Evolutionary conservation across 2,329 filamentous ascomycete species (phyloP).

Genomic region (Epichloe amarillans): DNA sequence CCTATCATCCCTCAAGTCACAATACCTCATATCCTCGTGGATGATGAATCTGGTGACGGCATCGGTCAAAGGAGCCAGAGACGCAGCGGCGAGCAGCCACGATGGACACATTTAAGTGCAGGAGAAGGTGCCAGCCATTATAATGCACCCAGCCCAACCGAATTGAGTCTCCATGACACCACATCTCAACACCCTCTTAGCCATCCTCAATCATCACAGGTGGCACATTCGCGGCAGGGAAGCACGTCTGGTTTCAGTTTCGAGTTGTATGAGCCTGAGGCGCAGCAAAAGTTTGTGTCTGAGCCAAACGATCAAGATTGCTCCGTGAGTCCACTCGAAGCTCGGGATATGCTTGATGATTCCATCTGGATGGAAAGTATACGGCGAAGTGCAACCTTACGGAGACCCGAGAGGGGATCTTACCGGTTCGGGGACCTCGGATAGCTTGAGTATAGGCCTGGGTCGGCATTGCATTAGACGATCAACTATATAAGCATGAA

Average conservation of each 20-base stretch:
- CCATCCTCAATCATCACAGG: slow-evolving; percentile 34
- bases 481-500: no score
- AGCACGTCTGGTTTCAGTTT: slow-evolving; percentile 45
- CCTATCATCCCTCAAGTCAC: slow-evolving; percentile 64
- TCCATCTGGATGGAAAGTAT: slow-evolving; percentile 92
- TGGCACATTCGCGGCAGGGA: slow-evolving; percentile 26
- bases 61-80: neutral
- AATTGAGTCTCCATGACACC: slow-evolving; percentile 24
- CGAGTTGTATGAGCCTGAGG: slow-evolving; percentile 35
- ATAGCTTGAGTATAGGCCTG: slow-evolving; percentile 5
- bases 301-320: slow-evolving; percentile 49
- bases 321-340: slow-evolving; percentile 59
- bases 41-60: slow-evolving; percentile 51
- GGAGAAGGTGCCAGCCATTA: slow-evolving; percentile 5
- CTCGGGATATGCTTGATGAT: slow-evolving; percentile 75
- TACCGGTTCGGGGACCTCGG: slow-evolving; percentile 18
- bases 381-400: slow-evolving; percentile 66
- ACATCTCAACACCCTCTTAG: slow-evolving; percentile 36
- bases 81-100: neutral
- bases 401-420: slow-evolving; percentile 26
- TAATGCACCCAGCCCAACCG: slow-evolving; percentile 19
- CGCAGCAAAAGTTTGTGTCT: slow-evolving; percentile 14
- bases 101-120: slow-evolving; percentile 7
- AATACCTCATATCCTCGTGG: slow-evolving; percentile 82
- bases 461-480: no score